These are phyloP conservation scores for Colletotrichum liriopes DNA, from an alignment of 2,329 filamentous ascomycete genomes.

Conservation along the genomic window DNA sequence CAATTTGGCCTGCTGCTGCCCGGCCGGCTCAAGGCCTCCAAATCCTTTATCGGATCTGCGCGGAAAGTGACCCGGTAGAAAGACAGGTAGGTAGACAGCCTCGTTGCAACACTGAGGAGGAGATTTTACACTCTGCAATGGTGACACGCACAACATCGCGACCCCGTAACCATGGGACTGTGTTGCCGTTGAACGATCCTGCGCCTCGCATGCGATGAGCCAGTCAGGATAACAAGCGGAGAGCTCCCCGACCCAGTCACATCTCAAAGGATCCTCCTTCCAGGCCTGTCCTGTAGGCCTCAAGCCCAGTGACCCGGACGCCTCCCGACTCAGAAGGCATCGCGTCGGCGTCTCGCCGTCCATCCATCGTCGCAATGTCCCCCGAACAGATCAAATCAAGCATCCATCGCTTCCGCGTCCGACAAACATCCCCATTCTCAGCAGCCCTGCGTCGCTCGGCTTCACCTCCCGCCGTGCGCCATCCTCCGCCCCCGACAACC, in stretches of 20 bases:
- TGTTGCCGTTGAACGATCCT: not conserved
- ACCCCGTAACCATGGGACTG: constrained; percentile 4
- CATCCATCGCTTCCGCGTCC: constrained; percentile 49
- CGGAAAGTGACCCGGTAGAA: not conserved
- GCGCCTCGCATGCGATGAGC: constrained; percentile 7
- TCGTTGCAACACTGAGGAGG: constrained; percentile 9
- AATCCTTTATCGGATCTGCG: constrained; percentile 2
- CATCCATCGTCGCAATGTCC: constrained; percentile 37
- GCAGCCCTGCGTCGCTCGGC: constrained; percentile 44
- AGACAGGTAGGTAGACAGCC: constrained; percentile 11
- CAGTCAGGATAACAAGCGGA: constrained; percentile 10
- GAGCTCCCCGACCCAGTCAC: constrained; percentile 7
- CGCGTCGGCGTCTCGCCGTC: constrained; percentile 38
- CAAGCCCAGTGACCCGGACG: constrained; percentile 12
- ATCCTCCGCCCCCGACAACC: constrained; percentile 9
- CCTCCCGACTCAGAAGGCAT: constrained; percentile 27
- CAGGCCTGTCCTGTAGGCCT: constrained; percentile 16
- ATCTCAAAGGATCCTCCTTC: constrained; percentile 2
- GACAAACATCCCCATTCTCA: constrained; percentile 44
- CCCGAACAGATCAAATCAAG: constrained; percentile 45
- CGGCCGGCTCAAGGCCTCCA: constrained; percentile 3
- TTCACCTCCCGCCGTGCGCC: constrained; percentile 40
- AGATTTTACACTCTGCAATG: not conserved
- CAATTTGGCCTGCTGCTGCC: constrained; percentile 17
- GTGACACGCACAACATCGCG: not conserved